Conservation (phyloP, 176 grass and related monocot genomes). For the Coix lacrymajobi region DNA sequence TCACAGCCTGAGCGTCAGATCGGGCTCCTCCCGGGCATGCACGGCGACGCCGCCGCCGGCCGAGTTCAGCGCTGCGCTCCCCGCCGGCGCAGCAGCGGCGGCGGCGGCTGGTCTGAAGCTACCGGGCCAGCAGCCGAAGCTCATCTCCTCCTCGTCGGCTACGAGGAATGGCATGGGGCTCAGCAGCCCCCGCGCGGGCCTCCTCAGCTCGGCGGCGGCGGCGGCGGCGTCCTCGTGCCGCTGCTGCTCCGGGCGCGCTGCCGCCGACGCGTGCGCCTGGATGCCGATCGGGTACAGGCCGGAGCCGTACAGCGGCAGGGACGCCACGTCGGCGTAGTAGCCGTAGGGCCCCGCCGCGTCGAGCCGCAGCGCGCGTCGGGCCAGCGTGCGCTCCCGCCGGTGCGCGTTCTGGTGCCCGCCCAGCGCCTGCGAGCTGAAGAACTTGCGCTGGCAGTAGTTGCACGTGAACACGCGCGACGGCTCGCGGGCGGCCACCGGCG, state of each 20-base stretch:
- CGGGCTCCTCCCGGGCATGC: constrained; percentile 54
- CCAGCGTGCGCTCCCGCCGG: constrained; percentile 63
- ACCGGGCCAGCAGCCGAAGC: constrained; percentile 65
- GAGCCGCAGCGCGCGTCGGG: constrained; percentile 42
- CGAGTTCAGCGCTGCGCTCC: constrained; percentile 8
- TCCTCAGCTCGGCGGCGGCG: background rate
- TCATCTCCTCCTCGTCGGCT: constrained; percentile 45
- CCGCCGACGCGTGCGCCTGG: constrained; percentile 60
- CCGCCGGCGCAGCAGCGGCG: background rate
- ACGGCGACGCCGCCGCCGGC: background rate
- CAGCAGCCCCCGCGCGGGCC: constrained; percentile 33
- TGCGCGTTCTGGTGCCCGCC: constrained; percentile 80
- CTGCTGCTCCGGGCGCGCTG: background rate
- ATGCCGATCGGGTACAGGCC: constrained; percentile 55
- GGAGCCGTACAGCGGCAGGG: constrained; percentile 63
- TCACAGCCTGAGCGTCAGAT: constrained; percentile 69
- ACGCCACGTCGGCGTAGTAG: constrained; percentile 60
- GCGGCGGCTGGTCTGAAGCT: constrained; percentile 37
- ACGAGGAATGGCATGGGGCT: constrained; percentile 47
- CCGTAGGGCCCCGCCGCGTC: constrained; percentile 40
- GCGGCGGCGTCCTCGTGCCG: background rate
- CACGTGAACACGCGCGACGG: constrained; percentile 56
- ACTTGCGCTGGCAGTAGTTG: constrained; percentile 84
- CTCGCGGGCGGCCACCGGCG: constrained; percentile 11
- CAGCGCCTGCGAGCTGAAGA: constrained; percentile 81